Evolutionary conservation across 768 basidiomycete species (phyloP).

Genomic region (Tylopilus sp.): DNA sequence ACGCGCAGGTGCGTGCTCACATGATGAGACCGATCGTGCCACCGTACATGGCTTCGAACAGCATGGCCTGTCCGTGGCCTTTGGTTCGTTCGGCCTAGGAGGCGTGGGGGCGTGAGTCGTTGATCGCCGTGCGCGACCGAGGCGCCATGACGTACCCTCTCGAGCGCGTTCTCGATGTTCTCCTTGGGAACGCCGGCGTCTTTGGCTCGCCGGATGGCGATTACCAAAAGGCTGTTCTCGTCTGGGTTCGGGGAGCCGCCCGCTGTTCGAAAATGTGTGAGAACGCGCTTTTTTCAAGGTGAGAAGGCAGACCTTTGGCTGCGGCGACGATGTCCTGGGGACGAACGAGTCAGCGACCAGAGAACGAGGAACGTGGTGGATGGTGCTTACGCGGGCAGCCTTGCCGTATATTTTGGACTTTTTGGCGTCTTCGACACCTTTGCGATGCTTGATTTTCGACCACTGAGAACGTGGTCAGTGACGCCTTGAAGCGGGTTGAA

Average conservation of each 20-base stretch:
- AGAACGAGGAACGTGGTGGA: background rate
- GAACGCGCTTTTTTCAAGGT: background rate
- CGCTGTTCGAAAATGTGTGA: constrained; percentile 30
- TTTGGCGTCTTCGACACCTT: constrained; percentile 60
- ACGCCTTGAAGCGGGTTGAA: background rate
- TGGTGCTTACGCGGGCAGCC: constrained; percentile 47
- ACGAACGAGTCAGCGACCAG: background rate
- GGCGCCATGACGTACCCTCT: constrained; percentile 37
- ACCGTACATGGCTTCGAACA: constrained; percentile 59
- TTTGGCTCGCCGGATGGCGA: constrained; percentile 53
- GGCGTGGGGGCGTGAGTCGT: background rate
- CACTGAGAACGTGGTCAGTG: constrained; percentile 41
- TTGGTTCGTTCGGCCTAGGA: constrained; percentile 47
- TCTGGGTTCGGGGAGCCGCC: constrained; percentile 56
- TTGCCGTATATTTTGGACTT: constrained; percentile 57
- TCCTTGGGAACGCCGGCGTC: constrained; percentile 63
- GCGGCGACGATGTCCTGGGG: constrained; percentile 59
- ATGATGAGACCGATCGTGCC: constrained; percentile 62
- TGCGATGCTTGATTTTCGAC: constrained; percentile 75
- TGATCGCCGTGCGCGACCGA: background rate
- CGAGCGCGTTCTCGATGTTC: constrained; percentile 62
- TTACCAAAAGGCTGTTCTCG: constrained; percentile 50
- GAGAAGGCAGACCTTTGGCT: constrained; percentile 46
- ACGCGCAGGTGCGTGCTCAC: constrained; percentile 35
- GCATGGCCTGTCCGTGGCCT: constrained; percentile 45